Conservation (phyloP, 805 yeast genomes). For the Saccharomycopsis sp. region DNA sequence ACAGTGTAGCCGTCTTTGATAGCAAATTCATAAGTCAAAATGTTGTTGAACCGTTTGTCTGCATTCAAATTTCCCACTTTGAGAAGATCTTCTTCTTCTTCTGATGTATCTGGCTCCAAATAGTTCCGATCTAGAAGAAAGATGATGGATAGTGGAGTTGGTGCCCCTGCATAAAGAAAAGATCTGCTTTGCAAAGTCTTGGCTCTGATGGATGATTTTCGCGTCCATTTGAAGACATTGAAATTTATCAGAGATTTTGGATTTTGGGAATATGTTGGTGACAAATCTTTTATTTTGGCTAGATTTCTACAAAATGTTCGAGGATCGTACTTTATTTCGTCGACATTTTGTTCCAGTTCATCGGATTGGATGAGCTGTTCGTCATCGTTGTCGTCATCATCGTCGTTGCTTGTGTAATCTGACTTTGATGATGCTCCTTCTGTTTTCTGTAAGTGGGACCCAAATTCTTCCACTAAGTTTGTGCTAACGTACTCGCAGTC, state of each 20-base stretch:
- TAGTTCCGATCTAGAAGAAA: constrained; percentile 17
- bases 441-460: constrained; percentile 4
- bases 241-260: constrained; percentile 28
- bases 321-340: constrained; percentile 4
- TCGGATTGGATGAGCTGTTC: neutral
- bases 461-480: constrained; percentile 10
- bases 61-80: neutral
- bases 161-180: constrained; percentile 35
- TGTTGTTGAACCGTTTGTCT: constrained; percentile 10
- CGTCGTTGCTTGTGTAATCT: neutral
- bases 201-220: constrained; percentile 26
- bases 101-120: neutral
- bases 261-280: constrained; percentile 21
- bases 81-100: neutral
- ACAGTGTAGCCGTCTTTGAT: constrained; percentile 16
- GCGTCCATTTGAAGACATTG: constrained; percentile 31
- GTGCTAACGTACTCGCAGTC: constrained; percentile 21
- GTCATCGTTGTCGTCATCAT: constrained; percentile 3
- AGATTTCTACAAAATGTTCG: constrained; percentile 13
- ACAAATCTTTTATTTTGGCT: constrained; percentile 6
- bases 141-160: constrained; percentile 30
- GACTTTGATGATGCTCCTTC: neutral
- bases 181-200: constrained; percentile 32
- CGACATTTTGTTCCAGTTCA: neutral
- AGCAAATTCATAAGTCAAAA: constrained; percentile 16